Conservation (phyloP, 176 grass and related monocot genomes). For the Musa acuminata region DNA sequence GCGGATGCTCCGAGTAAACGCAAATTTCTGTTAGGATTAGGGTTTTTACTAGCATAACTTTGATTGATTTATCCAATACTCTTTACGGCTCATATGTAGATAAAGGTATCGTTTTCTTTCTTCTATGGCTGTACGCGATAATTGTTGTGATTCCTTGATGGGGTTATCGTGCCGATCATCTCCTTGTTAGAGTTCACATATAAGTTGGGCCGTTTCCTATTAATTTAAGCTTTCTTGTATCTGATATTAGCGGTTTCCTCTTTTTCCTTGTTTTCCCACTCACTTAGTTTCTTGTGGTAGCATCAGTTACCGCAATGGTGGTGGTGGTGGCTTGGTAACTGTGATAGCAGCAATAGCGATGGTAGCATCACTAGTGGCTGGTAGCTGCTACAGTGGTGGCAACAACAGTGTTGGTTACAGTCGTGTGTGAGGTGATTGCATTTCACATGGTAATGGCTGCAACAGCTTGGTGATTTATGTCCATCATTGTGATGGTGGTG, state of each 20-base stretch:
- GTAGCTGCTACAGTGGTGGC: background rate
- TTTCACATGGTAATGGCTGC: too few relatives aligned
- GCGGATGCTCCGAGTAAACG: too few relatives aligned
- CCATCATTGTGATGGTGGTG: too few relatives aligned
- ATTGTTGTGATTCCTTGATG: too few relatives aligned
- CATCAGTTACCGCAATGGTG: background rate
- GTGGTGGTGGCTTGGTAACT: background rate
- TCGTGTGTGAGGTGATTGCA: too few relatives aligned
- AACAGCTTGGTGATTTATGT: too few relatives aligned
- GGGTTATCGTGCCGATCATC: too few relatives aligned
- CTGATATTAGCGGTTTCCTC: background rate
- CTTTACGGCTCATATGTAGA: too few relatives aligned
- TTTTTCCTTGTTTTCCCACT: background rate
- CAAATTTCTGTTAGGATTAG: too few relatives aligned
- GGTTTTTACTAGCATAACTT: too few relatives aligned
- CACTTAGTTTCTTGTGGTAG: background rate
- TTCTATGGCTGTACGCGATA: background rate
- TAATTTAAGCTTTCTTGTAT: background rate
- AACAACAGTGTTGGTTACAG: background rate
- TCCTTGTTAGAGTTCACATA: background rate
- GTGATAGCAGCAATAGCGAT: background rate
- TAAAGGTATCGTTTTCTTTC: too few relatives aligned
- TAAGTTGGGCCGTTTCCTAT: background rate
- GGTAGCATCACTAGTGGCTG: background rate
- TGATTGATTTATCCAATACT: too few relatives aligned